Percentiles rank a stretch among this genome's conserved stretches.
phyloP scores from a whole-genome alignment of 805 yeast genomes.

The Debaryomyces tyrocola region DNA sequence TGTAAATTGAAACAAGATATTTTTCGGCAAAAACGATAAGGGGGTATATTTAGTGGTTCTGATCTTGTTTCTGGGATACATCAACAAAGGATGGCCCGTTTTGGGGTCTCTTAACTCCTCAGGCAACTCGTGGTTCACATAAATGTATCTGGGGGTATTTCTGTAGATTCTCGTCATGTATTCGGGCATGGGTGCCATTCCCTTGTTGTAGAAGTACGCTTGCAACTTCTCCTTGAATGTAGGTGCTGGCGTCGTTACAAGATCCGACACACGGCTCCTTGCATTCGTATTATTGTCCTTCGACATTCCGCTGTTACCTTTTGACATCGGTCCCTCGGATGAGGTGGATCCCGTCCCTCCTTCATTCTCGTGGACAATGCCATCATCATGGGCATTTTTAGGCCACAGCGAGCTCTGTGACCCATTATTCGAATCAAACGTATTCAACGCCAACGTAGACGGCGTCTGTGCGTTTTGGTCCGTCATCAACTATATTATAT shows the following conservation, averaged over 20 bases:
- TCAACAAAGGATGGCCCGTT: slow-evolving; percentile 31
- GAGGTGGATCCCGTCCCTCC: not conserved
- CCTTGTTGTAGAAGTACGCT: slow-evolving; percentile 18
- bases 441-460: not conserved
- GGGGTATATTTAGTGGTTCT: slow-evolving; percentile 67
- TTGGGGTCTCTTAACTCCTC: slow-evolving; percentile 31
- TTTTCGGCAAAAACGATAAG: slow-evolving; percentile 55
- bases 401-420: slow-evolving; percentile 1
- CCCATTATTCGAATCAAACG: slow-evolving; percentile 1
- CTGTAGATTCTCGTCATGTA: slow-evolving; percentile 37
- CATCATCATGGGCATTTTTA: not conserved
- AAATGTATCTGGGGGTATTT: slow-evolving; percentile 44
- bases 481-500: not conserved
- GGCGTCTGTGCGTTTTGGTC: not conserved
- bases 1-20: slow-evolving; percentile 52
- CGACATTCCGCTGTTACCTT: not conserved
- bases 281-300: slow-evolving; percentile 1
- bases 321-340: not conserved
- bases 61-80: slow-evolving; percentile 56
- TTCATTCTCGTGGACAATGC: not conserved
- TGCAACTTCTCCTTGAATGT: slow-evolving; percentile 19
- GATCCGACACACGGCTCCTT: slow-evolving; percentile 9
- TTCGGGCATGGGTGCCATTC: slow-evolving; percentile 30
- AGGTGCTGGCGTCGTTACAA: slow-evolving; percentile 19
- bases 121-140: slow-evolving; percentile 52